Conservation (phyloP, 345 rosid genomes). For the Eucalyptus tenuipes region DNA sequence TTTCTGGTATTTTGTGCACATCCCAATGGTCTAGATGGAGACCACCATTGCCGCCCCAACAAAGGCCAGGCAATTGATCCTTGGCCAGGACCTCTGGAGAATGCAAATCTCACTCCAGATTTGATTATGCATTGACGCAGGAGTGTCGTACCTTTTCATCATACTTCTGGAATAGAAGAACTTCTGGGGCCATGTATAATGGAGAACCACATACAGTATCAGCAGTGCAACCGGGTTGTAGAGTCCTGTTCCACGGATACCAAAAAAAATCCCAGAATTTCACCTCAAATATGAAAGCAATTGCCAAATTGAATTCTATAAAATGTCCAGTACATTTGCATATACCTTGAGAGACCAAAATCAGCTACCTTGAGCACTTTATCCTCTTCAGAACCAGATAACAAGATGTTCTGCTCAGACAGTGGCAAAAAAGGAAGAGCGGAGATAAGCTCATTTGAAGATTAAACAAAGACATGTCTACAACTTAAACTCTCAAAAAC, state of each 20-base stretch:
- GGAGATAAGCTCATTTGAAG: not conserved
- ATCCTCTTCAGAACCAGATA: slow-evolving; percentile 24
- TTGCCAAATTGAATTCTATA: not conserved
- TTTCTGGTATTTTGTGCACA: not conserved
- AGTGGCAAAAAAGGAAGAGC: not conserved
- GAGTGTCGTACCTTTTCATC: slow-evolving; percentile 35
- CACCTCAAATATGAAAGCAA: not conserved
- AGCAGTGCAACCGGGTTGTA: slow-evolving; percentile 27
- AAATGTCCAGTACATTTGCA: not conserved
- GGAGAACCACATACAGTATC: slow-evolving; percentile 60
- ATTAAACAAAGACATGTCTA: not conserved
- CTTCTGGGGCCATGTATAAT: slow-evolving; percentile 72
- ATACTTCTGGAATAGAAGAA: slow-evolving; percentile 58
- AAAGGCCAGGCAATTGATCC: not conserved
- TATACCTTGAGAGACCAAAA: slow-evolving; percentile 65
- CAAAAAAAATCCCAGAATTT: not conserved
- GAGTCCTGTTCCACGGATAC: slow-evolving; percentile 11
- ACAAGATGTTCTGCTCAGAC: slow-evolving; percentile 41
- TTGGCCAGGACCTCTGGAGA: not conserved
- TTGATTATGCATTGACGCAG: not conserved
- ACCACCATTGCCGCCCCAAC: not conserved
- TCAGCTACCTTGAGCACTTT: slow-evolving; percentile 61
- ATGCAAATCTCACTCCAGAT: not conserved
- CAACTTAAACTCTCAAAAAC: not conserved
- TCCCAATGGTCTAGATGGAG: not conserved